Evolutionary conservation across 73 alveolate genomes (phyloP).

Genomic region (Blepharisma japonicum): DNA sequence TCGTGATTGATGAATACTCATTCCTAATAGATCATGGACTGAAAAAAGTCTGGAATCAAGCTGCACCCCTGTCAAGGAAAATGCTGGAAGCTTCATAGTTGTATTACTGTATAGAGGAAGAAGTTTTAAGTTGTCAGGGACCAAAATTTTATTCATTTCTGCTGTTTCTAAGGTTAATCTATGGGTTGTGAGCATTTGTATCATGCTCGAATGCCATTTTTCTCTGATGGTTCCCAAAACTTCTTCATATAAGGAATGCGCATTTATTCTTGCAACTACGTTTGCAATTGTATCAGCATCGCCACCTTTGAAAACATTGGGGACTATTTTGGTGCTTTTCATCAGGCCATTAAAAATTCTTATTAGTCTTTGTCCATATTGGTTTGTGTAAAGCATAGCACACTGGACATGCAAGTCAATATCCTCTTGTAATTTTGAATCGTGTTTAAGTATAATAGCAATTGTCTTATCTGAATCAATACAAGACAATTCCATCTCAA

Average conservation of each 20-base stretch:
- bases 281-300: constrained; percentile 45
- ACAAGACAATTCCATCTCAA: constrained; percentile 51
- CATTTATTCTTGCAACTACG: constrained; percentile 21
- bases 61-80: constrained; percentile 31
- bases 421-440: constrained; percentile 40
- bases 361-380: constrained; percentile 46
- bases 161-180: constrained; percentile 35
- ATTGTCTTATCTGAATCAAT: constrained; percentile 61
- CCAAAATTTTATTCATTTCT: constrained; percentile 36
- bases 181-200: constrained; percentile 30
- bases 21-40: constrained; percentile 32
- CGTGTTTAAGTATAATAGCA: constrained; percentile 40
- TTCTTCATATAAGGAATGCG: not conserved
- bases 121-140: constrained; percentile 47
- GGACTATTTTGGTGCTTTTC: constrained; percentile 31
- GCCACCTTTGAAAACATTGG: constrained; percentile 40
- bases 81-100: constrained; percentile 45
- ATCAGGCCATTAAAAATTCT: constrained; percentile 47
- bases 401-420: constrained; percentile 35
- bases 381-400: constrained; percentile 57
- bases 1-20: constrained; percentile 38
- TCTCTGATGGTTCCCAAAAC: constrained; percentile 43
- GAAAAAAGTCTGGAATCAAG: constrained; percentile 38
- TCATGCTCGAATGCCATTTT: constrained; percentile 29
- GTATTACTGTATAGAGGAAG: constrained; percentile 44